Conservation (phyloP, 2,329 filamentous ascomycete genomes). For the Endoconidiophora laricicola region DNA sequence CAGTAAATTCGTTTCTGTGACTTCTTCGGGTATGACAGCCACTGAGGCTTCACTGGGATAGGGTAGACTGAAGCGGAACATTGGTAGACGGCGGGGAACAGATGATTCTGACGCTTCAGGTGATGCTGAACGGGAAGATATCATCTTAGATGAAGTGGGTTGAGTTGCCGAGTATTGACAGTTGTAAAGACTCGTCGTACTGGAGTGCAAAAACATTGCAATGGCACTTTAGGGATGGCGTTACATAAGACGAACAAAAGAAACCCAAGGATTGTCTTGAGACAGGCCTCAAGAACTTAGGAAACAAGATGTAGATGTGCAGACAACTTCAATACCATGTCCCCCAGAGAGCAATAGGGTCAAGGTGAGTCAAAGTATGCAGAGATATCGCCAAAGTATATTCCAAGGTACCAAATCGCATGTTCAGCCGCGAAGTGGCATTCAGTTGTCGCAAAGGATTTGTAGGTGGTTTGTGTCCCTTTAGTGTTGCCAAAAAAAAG, state of each 20-base stretch:
- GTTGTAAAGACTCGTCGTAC: slow-evolving; percentile 41
- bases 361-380: not conserved
- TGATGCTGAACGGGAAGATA: slow-evolving; percentile 20
- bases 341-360: not conserved
- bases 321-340: not conserved
- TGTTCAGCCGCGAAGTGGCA: not conserved
- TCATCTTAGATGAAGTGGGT: not conserved
- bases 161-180: slow-evolving; percentile 30
- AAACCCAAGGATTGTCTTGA: not conserved
- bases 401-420: no score
- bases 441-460: slow-evolving; percentile 1
- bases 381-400: no score
- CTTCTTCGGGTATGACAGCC: slow-evolving; percentile 10
- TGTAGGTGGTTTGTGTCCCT: not conserved
- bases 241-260: not conserved
- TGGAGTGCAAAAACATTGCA: slow-evolving; percentile 41
- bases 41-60: slow-evolving; percentile 7
- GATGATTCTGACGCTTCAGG: slow-evolving; percentile 14
- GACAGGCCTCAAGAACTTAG: not conserved
- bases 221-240: not conserved
- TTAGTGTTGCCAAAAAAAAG: no score
- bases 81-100: slow-evolving; percentile 4
- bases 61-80: slow-evolving; percentile 11
- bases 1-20: not conserved
- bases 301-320: not conserved